Evolutionary conservation across 2,329 filamentous ascomycete genomes (phyloP), one percentile per base, ranked within the genome.

Genomic region (Microdochium nivale): DNA sequence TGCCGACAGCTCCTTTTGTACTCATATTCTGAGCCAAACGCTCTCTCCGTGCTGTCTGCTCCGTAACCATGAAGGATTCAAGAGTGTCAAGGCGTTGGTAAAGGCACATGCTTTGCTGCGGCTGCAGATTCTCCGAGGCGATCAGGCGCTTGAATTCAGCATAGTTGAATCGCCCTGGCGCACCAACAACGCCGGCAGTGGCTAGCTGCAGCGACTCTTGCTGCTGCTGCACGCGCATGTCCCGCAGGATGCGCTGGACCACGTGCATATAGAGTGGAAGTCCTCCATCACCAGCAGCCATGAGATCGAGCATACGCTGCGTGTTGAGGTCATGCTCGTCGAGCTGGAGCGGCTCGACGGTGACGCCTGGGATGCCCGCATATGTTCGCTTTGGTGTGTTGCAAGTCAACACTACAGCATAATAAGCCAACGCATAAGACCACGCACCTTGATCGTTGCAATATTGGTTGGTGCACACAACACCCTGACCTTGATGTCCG

Each of bases 211-310:
- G 19, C 3, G 19, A 16, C 0, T 32, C 61, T 0, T 58, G 44
- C 49, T 79, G 74, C 50, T 79, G 74, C 0, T 64, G 49, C 1
- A 74, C 63, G 0, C 78, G 75, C 62, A 86, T 72, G 0, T 81
- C 73, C 1, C 81, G 70, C 0, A 87, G 67, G 25, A 86, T 77
- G 0, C 77, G 71, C 25, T 73, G 67, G 2, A 82, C 67, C 0
- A 81, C 74, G 49, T 79, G 73, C 50, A 83, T 71, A 56, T 87
- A 86, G 0, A 87, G 68, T 0, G 81, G 82, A 49, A 74, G 67
- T 5, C 64, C 64, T 1, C 67, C 61, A 1, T 66, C 63, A 0
- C 66, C 70, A 19, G 81, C 73, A 0, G 77, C 79, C 80, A 85
- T 85, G 0, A 85, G 66, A 9, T 79, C 76, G 11, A 80, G 65